These are phyloP conservation scores for Conoideocrella luteorostrata DNA, from an alignment of 2,329 filamentous ascomycete species.

Conservation along the genomic window DNA sequence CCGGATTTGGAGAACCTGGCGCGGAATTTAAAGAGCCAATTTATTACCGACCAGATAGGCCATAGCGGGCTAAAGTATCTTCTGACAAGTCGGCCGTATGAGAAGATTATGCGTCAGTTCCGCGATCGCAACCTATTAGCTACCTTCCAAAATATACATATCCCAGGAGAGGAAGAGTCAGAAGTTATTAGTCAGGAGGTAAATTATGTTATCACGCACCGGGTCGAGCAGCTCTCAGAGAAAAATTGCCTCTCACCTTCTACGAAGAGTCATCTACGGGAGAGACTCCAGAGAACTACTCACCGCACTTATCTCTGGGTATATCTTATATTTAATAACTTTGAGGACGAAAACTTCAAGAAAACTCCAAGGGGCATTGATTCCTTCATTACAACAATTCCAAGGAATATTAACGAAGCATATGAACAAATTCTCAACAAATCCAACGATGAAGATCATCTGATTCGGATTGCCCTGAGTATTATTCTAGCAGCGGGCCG, in stretches of 20 bases:
- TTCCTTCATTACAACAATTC: conserved; percentile 9
- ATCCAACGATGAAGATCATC: neutral
- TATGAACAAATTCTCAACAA: no score
- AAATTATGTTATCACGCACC: no score
- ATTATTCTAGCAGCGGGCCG: neutral
- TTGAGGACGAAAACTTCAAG: conserved; percentile 17
- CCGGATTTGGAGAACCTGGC: no score
- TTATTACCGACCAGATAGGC: no score
- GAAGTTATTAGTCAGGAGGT: no score
- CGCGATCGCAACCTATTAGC: no score
- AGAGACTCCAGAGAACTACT: conserved; percentile 10
- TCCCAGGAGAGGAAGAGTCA: no score
- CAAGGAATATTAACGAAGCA: neutral
- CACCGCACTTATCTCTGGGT: conserved; percentile 33
- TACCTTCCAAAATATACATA: no score
- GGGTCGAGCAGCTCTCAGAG: conserved; percentile 9
- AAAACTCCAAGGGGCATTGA: conserved; percentile 14
- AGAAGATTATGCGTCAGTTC: no score
- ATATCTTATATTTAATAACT: conserved; percentile 26
- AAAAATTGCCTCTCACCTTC: conserved; percentile 12
- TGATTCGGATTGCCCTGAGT: neutral
- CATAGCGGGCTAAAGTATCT: no score
- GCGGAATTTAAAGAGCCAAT: no score
- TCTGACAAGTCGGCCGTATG: no score
- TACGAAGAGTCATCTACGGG: conserved; percentile 14